A percentile compares a stretch with the other conserved stretches of the same genome.
These are phyloP conservation scores for Microsporum audouinii DNA, from an alignment of 2,329 filamentous ascomycete genomes.

Conservation along the genomic window DNA sequence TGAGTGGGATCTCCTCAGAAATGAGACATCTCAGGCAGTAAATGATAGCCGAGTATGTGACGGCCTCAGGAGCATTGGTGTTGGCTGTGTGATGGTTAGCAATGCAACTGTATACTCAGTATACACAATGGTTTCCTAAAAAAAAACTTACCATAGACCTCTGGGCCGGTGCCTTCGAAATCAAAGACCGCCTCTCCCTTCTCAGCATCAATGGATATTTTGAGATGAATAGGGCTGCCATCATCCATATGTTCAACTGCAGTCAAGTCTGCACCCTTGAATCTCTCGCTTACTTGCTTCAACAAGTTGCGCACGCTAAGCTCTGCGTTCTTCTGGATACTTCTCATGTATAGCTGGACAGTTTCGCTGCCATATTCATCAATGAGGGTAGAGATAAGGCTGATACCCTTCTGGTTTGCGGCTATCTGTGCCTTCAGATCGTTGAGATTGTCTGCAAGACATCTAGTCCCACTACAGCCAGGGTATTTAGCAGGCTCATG, in stretches of 20 bases:
- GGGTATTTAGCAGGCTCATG: conserved; percentile 59
- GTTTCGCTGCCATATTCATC: conserved; percentile 61
- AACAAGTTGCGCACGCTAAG: conserved; percentile 58
- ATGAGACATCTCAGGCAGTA: conserved; percentile 69
- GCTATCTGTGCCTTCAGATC: conserved; percentile 74
- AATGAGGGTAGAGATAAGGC: conserved; percentile 58
- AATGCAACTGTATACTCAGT: background rate
- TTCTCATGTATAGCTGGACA: conserved; percentile 67
- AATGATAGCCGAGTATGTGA: conserved; percentile 70
- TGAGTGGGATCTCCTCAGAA: conserved; percentile 65
- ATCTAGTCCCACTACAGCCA: conserved; percentile 63
- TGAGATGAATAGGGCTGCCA: conserved; percentile 62
- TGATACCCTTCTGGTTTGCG: conserved; percentile 71
- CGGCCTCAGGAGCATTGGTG: conserved; percentile 64
- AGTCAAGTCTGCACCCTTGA: conserved; percentile 53
- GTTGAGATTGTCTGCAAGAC: conserved; percentile 66
- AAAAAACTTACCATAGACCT: conserved; percentile 50
- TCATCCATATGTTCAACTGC: conserved; percentile 75
- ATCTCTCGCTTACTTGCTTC: conserved; percentile 53
- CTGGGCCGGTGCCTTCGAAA: conserved; percentile 63
- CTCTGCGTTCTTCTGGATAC: conserved; percentile 67
- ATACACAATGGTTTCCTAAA: background rate
- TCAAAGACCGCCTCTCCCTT: conserved; percentile 65
- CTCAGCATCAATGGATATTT: conserved; percentile 57
- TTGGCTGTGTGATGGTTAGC: conserved; percentile 38